phyloP scores from a whole-genome alignment of 169 alveolate species.

The Perkinsus chesapeaki region DNA sequence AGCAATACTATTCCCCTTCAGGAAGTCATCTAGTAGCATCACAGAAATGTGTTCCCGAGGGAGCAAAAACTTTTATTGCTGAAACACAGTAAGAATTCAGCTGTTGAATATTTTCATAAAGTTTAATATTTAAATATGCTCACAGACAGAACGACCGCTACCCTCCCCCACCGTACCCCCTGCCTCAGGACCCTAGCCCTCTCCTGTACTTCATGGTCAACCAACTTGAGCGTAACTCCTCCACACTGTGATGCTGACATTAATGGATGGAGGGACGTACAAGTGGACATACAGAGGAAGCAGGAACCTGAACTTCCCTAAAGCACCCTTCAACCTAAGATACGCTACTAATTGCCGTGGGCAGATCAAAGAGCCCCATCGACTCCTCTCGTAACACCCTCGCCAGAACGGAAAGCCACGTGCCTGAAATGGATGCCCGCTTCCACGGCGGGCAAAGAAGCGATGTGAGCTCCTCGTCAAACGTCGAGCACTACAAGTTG shows the following conservation, averaged over 20 bases:
- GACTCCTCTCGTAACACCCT: neutral
- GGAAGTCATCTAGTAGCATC: too few species aligned
- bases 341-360: neutral
- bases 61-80: too few species aligned
- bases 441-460: too few species aligned
- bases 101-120: too few species aligned
- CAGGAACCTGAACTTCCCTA: neutral
- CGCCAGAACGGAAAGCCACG: neutral
- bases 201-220: neutral
- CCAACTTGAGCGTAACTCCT: neutral
- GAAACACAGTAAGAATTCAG: too few species aligned
- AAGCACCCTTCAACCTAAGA: too few species aligned
- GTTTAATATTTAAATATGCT: too few species aligned
- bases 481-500: too few species aligned
- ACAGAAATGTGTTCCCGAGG: too few species aligned
- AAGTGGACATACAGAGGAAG: neutral
- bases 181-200: neutral
- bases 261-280: neutral
- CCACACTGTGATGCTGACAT: neutral
- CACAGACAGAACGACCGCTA: neutral
- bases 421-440: too few species aligned
- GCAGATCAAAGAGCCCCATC: neutral
- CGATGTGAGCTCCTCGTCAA: too few species aligned
- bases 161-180: neutral
- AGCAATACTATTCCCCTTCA: too few species aligned